Conservation (phyloP, 306 rosid genomes). For the Carpinus fangiana region DNA sequence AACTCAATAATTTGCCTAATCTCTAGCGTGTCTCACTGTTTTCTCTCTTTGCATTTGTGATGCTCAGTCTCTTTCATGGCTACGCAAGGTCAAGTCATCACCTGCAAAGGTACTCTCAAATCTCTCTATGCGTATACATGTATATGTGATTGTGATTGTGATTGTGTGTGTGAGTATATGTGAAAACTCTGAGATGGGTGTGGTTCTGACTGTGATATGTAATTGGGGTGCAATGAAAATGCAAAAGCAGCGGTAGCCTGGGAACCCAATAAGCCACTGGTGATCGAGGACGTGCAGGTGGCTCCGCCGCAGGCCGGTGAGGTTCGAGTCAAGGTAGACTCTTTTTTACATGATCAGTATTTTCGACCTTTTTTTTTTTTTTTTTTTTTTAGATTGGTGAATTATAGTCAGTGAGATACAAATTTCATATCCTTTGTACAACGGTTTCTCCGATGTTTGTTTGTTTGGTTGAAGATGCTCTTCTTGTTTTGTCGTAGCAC, state of each 20-base stretch:
- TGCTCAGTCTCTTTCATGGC: slow-evolving; percentile 53
- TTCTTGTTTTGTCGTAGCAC: background rate
- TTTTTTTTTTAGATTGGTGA: background rate
- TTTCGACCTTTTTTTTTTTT: background rate
- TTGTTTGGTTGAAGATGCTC: background rate
- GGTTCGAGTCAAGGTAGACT: slow-evolving; percentile 74
- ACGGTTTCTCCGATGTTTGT: background rate
- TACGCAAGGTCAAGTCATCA: slow-evolving; percentile 81
- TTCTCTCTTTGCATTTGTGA: background rate
- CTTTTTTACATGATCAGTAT: background rate
- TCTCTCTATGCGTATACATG: background rate
- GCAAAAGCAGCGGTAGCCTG: slow-evolving; percentile 90
- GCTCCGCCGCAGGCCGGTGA: slow-evolving; percentile 90
- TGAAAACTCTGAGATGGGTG: slow-evolving; percentile 12
- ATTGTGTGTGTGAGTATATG: background rate
- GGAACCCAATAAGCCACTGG: slow-evolving; percentile 92
- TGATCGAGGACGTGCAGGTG: slow-evolving; percentile 82
- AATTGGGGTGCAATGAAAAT: slow-evolving; percentile 7
- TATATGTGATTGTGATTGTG: background rate
- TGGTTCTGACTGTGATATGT: background rate
- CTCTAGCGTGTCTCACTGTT: background rate
- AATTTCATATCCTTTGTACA: background rate
- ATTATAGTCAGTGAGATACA: background rate
- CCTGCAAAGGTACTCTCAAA: slow-evolving; percentile 77
- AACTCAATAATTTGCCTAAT: background rate